phyloP scores from a whole-genome alignment of 2,329 filamentous ascomycete genomes.

The Lomentospora prolificans region DNA sequence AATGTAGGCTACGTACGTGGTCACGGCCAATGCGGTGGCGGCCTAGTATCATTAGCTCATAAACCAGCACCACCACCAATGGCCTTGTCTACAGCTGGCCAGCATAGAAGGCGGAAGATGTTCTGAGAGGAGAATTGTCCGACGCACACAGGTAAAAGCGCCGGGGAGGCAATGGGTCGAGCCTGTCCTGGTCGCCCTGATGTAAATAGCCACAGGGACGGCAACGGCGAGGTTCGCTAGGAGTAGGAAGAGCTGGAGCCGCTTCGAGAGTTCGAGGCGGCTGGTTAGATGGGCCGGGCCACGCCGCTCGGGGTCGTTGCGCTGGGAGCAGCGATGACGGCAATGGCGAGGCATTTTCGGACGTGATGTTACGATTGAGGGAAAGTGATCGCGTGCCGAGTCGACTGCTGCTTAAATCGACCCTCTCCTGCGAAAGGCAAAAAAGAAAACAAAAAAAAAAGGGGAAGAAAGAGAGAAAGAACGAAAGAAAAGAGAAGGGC shows the following conservation, averaged over 20 bases:
- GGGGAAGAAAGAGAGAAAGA: too few relatives aligned
- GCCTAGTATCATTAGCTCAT: neutral
- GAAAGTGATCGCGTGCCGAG: too few relatives aligned
- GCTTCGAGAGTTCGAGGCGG: neutral
- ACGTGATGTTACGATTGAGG: too few relatives aligned
- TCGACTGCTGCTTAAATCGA: too few relatives aligned
- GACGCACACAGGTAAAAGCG: neutral
- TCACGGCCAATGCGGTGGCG: neutral
- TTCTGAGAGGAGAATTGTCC: neutral
- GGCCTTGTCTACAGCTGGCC: too few relatives aligned
- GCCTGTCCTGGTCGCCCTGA: neutral
- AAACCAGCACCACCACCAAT: too few relatives aligned
- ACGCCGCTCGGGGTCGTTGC: neutral
- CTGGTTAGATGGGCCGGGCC: neutral
- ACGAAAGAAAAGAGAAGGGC: too few relatives aligned
- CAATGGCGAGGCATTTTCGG: neutral
- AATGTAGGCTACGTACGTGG: neutral
- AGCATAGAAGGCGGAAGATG: neutral
- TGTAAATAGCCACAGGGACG: neutral
- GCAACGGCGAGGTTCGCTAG: neutral
- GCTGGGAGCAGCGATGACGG: neutral
- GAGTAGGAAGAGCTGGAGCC: neutral
- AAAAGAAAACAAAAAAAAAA: too few relatives aligned
- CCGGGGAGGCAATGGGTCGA: neutral
- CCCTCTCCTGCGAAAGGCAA: too few relatives aligned